A percentile compares a stretch with the other conserved stretches of the same genome.
Conservation (phyloP, 129 eudicot genomes). For the Helianthus tuberosus region DNA sequence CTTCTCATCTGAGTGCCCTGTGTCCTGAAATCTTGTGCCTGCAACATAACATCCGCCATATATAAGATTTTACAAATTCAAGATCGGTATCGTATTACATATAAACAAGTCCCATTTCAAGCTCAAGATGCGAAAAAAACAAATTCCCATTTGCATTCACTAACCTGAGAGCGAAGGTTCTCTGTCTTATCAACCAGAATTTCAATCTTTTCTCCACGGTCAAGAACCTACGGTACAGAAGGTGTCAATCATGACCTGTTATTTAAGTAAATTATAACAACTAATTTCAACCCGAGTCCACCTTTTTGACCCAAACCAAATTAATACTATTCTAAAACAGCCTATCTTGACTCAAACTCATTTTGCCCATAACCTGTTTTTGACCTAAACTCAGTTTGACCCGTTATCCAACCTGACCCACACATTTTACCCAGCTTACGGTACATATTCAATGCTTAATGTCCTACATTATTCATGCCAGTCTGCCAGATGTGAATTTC, state of each 20-base stretch:
- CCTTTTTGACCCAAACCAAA: too few species aligned
- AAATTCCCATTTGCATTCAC: conserved; percentile 18
- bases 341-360: too few species aligned
- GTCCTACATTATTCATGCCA: background rate
- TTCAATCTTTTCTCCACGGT: conserved; percentile 89
- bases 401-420: too few species aligned
- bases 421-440: too few species aligned
- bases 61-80: background rate
- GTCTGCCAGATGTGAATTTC: background rate
- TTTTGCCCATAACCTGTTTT: too few species aligned
- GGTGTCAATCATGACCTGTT: too few species aligned
- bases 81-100: background rate
- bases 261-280: too few species aligned
- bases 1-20: conserved; percentile 86
- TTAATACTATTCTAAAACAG: too few species aligned
- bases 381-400: too few species aligned
- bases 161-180: conserved; percentile 78
- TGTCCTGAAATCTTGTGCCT: conserved; percentile 93
- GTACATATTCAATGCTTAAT: background rate
- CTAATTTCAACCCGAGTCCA: too few species aligned
- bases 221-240: conserved; percentile 59
- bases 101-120: background rate
- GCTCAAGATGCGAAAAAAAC: background rate
- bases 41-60: conserved; percentile 5
- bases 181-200: conserved; percentile 82